Conservation (phyloP, 345 rosid genomes). For the Rhodamnia rubescens region DNA sequence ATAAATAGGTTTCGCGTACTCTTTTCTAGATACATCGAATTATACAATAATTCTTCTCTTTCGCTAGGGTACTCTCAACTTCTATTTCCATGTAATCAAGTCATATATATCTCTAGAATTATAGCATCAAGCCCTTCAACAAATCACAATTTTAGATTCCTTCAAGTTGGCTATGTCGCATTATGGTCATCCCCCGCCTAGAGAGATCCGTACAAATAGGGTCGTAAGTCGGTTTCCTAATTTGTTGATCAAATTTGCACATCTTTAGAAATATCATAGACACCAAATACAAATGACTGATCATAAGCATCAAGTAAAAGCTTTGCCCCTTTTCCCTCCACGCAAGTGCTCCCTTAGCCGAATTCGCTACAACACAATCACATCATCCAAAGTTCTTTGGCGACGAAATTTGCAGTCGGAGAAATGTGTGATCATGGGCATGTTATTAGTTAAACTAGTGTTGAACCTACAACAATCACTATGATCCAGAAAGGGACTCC, state of each 20-base stretch:
- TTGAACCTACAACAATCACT: slow-evolving; percentile 13
- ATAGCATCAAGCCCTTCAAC: no score
- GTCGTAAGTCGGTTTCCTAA: background rate
- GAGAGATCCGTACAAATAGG: background rate
- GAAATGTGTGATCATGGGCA: background rate
- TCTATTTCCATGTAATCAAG: no score
- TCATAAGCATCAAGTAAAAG: background rate
- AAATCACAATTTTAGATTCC: no score
- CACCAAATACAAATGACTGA: background rate
- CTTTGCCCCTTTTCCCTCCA: background rate
- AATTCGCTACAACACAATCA: background rate
- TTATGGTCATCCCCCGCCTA: background rate
- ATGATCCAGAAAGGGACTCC: slow-evolving; percentile 12
- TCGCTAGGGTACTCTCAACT: no score
- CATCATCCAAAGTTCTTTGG: background rate
- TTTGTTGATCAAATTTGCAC: background rate
- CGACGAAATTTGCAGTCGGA: background rate
- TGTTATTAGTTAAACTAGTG: background rate
- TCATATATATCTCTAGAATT: no score
- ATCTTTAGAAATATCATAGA: background rate
- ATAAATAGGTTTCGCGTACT: no score
- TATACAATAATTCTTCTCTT: no score
- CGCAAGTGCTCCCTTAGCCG: background rate
- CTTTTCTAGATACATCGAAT: no score
- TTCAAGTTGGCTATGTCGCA: no score